Evolutionary conservation across 148 eudicot species (phyloP).

Genomic region (Vaccinium myrtillus): DNA sequence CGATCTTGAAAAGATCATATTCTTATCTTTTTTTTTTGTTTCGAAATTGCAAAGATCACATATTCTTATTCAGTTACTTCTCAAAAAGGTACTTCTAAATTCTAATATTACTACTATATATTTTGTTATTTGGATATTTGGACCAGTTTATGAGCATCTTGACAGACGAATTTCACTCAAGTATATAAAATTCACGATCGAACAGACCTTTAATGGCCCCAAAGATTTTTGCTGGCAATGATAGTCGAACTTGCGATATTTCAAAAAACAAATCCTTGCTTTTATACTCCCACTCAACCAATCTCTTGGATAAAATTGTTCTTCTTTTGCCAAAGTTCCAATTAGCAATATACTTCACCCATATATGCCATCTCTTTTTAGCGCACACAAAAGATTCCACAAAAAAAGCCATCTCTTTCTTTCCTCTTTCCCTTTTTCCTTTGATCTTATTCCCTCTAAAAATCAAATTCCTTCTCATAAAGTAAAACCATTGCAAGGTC

Average conservation of each 20-base stretch:
- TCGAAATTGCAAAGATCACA: constrained; percentile 14
- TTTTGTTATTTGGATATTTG: background rate
- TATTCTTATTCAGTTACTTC: constrained; percentile 17
- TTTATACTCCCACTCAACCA: background rate
- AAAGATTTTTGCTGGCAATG: background rate
- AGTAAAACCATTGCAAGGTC: constrained; percentile 13
- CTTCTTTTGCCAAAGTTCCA: constrained; percentile 9
- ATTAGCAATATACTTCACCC: background rate
- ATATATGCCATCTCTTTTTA: constrained; percentile 7
- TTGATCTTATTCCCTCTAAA: constrained; percentile 17
- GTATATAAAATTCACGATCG: background rate
- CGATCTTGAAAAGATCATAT: constrained; percentile 27
- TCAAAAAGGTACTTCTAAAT: constrained; percentile 8
- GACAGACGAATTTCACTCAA: background rate
- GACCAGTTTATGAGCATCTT: background rate
- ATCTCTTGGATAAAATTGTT: background rate
- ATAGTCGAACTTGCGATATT: background rate
- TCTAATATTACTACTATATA: background rate
- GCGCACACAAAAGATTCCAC: background rate
- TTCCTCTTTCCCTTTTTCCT: constrained; percentile 11
- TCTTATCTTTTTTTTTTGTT: constrained; percentile 1
- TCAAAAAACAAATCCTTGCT: background rate
- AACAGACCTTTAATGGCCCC: background rate
- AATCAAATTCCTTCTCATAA: constrained; percentile 3
- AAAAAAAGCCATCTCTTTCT: background rate